Percentiles rank a stretch among this genome's conserved stretches.
phyloP scores from a whole-genome alignment of 352 stramenopile genomes.

The Lagenidium giganteum region DNA sequence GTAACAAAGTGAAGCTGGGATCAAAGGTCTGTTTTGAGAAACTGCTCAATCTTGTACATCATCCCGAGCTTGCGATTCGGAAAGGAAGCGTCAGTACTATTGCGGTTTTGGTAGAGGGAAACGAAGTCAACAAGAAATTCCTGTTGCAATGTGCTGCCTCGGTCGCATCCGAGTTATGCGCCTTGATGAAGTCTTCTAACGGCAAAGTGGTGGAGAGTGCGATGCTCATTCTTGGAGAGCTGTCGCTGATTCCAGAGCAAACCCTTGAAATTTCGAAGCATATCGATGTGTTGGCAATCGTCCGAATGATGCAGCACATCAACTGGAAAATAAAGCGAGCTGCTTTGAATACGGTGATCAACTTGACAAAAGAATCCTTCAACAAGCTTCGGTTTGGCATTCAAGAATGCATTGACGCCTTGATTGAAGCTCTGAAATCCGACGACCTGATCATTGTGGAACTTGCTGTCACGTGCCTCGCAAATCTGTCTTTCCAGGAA shows the following conservation, averaged over 20 bases:
- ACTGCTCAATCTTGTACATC: slow-evolving; percentile 50
- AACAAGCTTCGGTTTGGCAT: slow-evolving; percentile 74
- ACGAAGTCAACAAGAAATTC: slow-evolving; percentile 67
- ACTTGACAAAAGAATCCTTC: slow-evolving; percentile 73
- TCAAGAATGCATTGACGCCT: slow-evolving; percentile 40
- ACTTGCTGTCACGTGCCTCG: slow-evolving; percentile 50
- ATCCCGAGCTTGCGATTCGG: slow-evolving; percentile 56
- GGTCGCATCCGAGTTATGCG: slow-evolving; percentile 50
- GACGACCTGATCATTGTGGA: slow-evolving; percentile 67
- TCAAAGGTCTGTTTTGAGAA: slow-evolving; percentile 73
- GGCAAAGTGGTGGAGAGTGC: slow-evolving; percentile 65
- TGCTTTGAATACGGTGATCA: slow-evolving; percentile 40
- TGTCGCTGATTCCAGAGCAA: slow-evolving; percentile 55
- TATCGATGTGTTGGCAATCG: slow-evolving; percentile 54
- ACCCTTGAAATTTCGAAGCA: slow-evolving; percentile 66
- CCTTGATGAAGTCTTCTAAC: slow-evolving; percentile 53
- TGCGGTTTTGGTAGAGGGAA: slow-evolving; percentile 55
- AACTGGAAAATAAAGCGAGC: slow-evolving; percentile 56
- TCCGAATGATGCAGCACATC: slow-evolving; percentile 54
- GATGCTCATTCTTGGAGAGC: slow-evolving; percentile 64
- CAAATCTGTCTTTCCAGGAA: slow-evolving; percentile 56
- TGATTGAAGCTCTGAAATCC: slow-evolving; percentile 39
- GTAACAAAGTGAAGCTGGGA: slow-evolving; percentile 78
- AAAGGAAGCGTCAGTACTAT: slow-evolving; percentile 58
- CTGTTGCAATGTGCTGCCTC: slow-evolving; percentile 51